These are phyloP conservation scores for Wickerhamomyces xylosicus DNA, from an alignment of 805 yeast species.

Conservation along the genomic window DNA sequence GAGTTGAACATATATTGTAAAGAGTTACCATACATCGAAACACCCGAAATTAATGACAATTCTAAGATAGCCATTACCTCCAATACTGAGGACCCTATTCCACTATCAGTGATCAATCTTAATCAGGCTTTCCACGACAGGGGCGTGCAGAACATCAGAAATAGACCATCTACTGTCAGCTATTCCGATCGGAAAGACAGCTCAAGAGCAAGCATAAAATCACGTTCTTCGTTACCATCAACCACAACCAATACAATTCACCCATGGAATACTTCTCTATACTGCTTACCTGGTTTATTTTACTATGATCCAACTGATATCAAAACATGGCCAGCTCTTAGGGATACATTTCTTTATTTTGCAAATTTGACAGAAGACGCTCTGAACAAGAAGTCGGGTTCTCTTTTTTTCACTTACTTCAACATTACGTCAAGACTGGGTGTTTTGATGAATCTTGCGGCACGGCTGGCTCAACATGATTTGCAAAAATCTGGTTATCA, in stretches of 20 bases:
- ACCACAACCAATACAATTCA: conserved; percentile 11
- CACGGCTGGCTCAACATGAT: conserved; percentile 44
- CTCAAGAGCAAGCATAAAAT: conserved; percentile 5
- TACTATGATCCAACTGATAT: conserved; percentile 53
- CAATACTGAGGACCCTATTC: conserved; percentile 14
- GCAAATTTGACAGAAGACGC: conserved; percentile 40
- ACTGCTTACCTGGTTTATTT: conserved; percentile 33
- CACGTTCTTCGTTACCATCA: conserved; percentile 13
- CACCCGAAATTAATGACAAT: conserved; percentile 25
- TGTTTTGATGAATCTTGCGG: conserved; percentile 40
- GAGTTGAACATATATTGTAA: conserved; percentile 50
- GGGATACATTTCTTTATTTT: conserved; percentile 35
- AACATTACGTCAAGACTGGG: conserved; percentile 43
- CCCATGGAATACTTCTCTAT: conserved; percentile 17
- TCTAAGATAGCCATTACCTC: conserved; percentile 20
- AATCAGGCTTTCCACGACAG: conserved; percentile 17
- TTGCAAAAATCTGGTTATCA: conserved; percentile 36
- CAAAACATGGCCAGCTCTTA: conserved; percentile 46
- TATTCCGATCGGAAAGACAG: conserved; percentile 7
- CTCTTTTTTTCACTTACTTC: conserved; percentile 42
- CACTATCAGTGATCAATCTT: conserved; percentile 14
- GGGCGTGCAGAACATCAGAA: conserved; percentile 5
- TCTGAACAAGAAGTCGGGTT: conserved; percentile 38
- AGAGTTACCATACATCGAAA: conserved; percentile 41
- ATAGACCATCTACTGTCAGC: conserved; percentile 11